Evolutionary conservation across 345 rosid species (phyloP), one percentile per base, ranked within the genome.

Genomic region (Citrus sp.): DNA sequence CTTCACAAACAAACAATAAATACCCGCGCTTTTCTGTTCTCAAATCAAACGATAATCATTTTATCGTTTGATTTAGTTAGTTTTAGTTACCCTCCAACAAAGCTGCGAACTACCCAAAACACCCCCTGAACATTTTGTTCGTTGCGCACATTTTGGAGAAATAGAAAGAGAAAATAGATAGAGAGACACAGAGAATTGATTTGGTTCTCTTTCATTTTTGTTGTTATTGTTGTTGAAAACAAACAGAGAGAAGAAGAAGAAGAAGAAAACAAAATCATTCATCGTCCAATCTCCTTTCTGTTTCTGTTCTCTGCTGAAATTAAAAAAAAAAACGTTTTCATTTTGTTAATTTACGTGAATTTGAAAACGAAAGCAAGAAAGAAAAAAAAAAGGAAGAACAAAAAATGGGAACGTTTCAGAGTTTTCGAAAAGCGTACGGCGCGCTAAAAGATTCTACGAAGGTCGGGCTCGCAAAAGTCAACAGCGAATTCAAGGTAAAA

Each of bases 401-500:
- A 65, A 22, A 46, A 40, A 94, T 92, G 97, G 94, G 95, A 76
- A 84, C 97, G 32, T 92, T 96, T 72, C 84, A 88, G 71, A 93
- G 98, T 81, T 87, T 97, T 13, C 82, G 98, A 77, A 94, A 93
- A 85, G 99, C 98, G 42, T 97, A 94, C 75, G 99, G 98, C 22
- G 99, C 98, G 8, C 95, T 97, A 67, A 97, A 97, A 84, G 99
- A 97, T 77, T 84, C 98, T 67, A 97, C 98, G 81, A 97, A 74
- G 87, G 99, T 97, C 67, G 99, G 99, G 77, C 93, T 97, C 73
- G 99, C 99, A 42, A 97, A 97, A 88, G 98, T 97, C 86, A 94
- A 97, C 71, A 97, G 98, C 69, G 99, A 94, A 79, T 94, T 87
- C 85, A 97, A 94, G 99, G 99, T 92, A 40, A 42, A 54, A 54